Conservation (phyloP, 83 land plant genomes). For the Isoetes engelmannii region DNA sequence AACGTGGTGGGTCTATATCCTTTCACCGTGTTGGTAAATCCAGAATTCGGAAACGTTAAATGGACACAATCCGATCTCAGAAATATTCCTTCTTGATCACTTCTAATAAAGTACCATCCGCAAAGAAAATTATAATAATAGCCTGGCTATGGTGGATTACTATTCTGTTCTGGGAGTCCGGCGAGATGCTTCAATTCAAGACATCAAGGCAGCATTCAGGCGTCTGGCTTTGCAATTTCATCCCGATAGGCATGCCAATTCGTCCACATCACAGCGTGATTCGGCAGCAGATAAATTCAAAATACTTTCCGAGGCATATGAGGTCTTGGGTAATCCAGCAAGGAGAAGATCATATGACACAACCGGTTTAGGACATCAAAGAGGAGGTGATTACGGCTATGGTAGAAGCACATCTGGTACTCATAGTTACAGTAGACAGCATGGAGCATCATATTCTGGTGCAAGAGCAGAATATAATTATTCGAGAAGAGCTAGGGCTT, state of each 20-base stretch:
- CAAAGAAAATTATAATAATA: no score
- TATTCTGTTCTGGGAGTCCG: constrained; percentile 44
- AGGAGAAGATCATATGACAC: constrained; percentile 26
- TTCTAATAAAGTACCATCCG: no score
- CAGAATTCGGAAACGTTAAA: no score
- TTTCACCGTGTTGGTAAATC: no score
- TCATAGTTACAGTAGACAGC: constrained; percentile 13
- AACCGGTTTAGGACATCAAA: background rate
- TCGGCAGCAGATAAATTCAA: constrained; percentile 39
- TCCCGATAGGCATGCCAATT: constrained; percentile 52
- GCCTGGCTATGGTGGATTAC: constrained; percentile 26
- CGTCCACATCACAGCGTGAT: constrained; percentile 30
- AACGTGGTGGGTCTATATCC: no score
- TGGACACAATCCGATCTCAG: no score
- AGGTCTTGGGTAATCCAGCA: constrained; percentile 42
- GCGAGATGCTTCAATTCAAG: constrained; percentile 37
- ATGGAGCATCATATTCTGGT: constrained; percentile 12
- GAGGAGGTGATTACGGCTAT: constrained; percentile 8
- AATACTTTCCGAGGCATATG: constrained; percentile 54
- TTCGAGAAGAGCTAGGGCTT: constrained; percentile 1
- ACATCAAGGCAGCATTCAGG: constrained; percentile 53
- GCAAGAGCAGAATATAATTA: background rate
- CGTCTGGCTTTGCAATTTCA: constrained; percentile 47
- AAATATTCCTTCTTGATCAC: no score
- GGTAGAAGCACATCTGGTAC: background rate